Base-by-base conservation (phyloP, 2,329 filamentous ascomycete species). In the Hansfordia pulvinata region DNA sequence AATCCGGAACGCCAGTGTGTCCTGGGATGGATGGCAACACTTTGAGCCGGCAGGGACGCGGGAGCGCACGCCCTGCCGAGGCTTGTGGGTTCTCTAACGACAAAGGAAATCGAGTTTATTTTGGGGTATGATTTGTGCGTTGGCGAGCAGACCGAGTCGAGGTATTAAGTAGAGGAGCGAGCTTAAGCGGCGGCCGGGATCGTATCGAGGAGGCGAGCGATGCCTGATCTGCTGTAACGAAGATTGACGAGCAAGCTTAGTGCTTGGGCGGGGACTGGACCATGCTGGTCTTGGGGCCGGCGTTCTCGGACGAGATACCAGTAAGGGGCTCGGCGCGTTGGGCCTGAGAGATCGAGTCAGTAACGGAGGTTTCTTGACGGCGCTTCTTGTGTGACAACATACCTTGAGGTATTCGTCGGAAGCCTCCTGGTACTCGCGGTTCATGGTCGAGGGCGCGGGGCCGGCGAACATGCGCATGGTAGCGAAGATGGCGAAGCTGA, bases 351-450 rank as follows among this genome's bases (percentile, higher is more conserved):
- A 30, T 26, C 11, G 16, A 19, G 29, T 20, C 32, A 25, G 14
- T 19, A 2, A 11, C 23, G 19, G 26, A 16, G 22, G 15, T 35
- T 41, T 30, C 36, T 32, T 29, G 19, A 24, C 14, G 22, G 13
- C 23, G 19, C 17, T 12, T 23, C 12, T 15, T n/a, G 6, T 7
- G 20, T 6, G 27, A n/a, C 17, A 21, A 60, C 74, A 46, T 62
- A 93, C 88, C 72, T 76, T 86, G 56, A 94, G 68, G 58, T 81
- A 90, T 65, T 94, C 90, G 60, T 98, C 93, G 42, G 77, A 70
- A 43, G 79, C 79, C 66, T 96, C 85, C 65, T 98, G 84, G 74
- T 81, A 96, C 62, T 98, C 90, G 69, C 83, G 81, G 62, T 67
- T 88, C 86, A 98, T 93, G 47, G 88, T 93, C 55, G 66, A 64